Evolutionary conservation across 139 green algal species (phyloP).

Genomic region (Chlorella sp.): DNA sequence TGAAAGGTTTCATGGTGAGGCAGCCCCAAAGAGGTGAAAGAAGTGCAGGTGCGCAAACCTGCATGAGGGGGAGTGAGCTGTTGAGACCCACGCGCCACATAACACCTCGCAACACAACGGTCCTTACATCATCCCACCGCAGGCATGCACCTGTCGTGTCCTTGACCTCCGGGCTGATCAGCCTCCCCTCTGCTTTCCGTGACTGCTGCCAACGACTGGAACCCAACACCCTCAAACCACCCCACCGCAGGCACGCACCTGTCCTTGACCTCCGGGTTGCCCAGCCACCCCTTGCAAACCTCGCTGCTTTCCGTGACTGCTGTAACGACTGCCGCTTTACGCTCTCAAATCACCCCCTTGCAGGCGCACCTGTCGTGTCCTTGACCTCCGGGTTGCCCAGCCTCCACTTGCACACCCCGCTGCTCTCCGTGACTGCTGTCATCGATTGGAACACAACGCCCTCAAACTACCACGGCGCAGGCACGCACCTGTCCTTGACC

Average conservation of each 20-base stretch:
- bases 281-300: constrained; percentile 76
- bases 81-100: not conserved
- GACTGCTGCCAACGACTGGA: constrained; percentile 94
- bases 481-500: constrained; percentile 39
- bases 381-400: constrained; percentile 59
- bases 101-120: too few relatives aligned
- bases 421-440: constrained; percentile 79
- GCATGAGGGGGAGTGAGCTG: not conserved
- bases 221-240: too few relatives aligned
- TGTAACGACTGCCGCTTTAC: constrained; percentile 95
- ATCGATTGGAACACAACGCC: constrained; percentile 95
- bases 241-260: constrained; percentile 29
- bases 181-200: constrained; percentile 67
- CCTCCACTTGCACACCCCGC: constrained; percentile 75
- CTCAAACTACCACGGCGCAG: not conserved
- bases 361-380: too few relatives aligned
- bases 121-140: too few relatives aligned
- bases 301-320: constrained; percentile 81
- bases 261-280: constrained; percentile 53
- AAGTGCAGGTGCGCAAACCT: not conserved
- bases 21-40: not conserved
- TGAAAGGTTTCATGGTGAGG: too few relatives aligned
- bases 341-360: too few relatives aligned
- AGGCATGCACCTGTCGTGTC: too few relatives aligned
- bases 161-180: constrained; percentile 56